These are phyloP conservation scores for Penicillium steckii DNA, from an alignment of 495 filamentous ascomycete genomes.

Conservation along the genomic window DNA sequence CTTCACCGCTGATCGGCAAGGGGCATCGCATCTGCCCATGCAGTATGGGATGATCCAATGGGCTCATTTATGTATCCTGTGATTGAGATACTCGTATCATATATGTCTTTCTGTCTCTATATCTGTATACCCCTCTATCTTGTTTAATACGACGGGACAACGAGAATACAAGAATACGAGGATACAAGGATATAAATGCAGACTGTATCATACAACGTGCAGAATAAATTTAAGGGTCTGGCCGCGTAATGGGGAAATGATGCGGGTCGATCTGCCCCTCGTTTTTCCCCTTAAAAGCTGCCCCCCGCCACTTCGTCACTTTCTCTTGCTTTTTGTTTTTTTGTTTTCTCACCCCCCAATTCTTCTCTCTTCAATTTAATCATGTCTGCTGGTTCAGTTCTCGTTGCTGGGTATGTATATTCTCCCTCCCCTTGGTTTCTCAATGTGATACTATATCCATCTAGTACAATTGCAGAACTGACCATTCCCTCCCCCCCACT, in stretches of 20 bases:
- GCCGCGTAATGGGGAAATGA: slow-evolving; percentile 16
- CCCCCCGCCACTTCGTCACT: slow-evolving; percentile 9
- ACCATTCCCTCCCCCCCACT: slow-evolving; percentile 19
- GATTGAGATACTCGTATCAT: too few relatives aligned
- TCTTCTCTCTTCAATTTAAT: slow-evolving; percentile 18
- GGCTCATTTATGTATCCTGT: too few relatives aligned
- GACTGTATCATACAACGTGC: neutral
- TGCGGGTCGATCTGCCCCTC: slow-evolving; percentile 1
- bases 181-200: too few relatives aligned
- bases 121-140: too few relatives aligned
- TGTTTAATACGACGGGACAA: too few relatives aligned
- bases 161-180: too few relatives aligned
- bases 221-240: slow-evolving; percentile 2
- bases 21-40: neutral
- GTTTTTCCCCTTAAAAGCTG: slow-evolving; percentile 31
- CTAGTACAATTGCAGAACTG: slow-evolving; percentile 5
- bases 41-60: too few relatives aligned
- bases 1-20: neutral
- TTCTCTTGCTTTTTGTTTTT: neutral
- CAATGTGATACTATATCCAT: too few relatives aligned
- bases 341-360: neutral
- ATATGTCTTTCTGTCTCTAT: too few relatives aligned
- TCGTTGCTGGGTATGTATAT: slow-evolving; percentile 80
- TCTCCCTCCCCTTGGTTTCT: neutral
- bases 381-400: slow-evolving; percentile 82